phyloP scores from a whole-genome alignment of 306 rosid species.

The Myrica gale region DNA sequence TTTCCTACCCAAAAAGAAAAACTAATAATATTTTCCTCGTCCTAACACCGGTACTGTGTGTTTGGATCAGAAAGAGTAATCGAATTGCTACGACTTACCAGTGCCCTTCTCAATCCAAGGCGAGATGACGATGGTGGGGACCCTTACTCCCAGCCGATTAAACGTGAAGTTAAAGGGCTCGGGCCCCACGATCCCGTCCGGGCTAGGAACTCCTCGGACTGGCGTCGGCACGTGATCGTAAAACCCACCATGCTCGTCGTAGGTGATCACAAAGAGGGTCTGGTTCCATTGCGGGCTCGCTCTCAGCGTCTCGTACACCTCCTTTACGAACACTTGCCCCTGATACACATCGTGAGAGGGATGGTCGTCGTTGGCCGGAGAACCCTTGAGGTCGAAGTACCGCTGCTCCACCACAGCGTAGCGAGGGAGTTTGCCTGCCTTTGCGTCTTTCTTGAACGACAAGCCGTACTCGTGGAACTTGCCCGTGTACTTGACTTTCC shows the following conservation, averaged over 20 bases:
- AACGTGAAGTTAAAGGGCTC: constrained; percentile 64
- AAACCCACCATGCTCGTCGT: constrained; percentile 93
- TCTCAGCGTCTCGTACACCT: constrained; percentile 80
- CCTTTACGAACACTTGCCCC: constrained; percentile 84
- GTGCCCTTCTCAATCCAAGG: constrained; percentile 90
- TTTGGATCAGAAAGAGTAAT: too few species aligned
- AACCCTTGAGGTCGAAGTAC: constrained; percentile 46
- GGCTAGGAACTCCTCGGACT: constrained; percentile 62
- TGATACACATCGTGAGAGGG: constrained; percentile 85
- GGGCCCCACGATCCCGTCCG: constrained; percentile 74
- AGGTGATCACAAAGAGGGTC: constrained; percentile 65
- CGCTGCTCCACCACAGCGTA: constrained; percentile 84
- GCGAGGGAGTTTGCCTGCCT: constrained; percentile 52
- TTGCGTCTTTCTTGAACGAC: constrained; percentile 54
- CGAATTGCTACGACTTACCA: constrained; percentile 33
- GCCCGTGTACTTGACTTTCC: constrained; percentile 53
- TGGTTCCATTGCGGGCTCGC: constrained; percentile 87
- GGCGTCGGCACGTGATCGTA: constrained; percentile 84
- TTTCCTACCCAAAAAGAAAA: too few species aligned
- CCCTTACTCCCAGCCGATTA: constrained; percentile 78
- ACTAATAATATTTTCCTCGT: too few species aligned
- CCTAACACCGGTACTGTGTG: too few species aligned
- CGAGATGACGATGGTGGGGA: constrained; percentile 76
- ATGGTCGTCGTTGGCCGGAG: constrained; percentile 83
- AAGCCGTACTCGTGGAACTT: constrained; percentile 52